Evolutionary conservation across 345 rosid species (phyloP).

Genomic region (Gossypioides kirkii): DNA sequence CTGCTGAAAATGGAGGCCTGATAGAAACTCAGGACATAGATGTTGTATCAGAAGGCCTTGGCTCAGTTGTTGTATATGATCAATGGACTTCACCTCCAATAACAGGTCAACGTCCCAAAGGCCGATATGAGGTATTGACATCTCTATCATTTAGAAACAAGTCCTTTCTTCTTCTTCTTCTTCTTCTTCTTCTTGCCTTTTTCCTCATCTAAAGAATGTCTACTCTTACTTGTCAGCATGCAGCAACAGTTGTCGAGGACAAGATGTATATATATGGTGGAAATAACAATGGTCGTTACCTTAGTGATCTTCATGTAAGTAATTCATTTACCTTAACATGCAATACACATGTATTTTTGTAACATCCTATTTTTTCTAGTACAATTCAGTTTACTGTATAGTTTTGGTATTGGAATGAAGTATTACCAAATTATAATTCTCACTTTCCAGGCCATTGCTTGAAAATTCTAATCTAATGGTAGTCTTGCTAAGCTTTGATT

Average conservation of each 20-base stretch:
- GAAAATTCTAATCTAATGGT: neutral
- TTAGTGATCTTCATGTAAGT: conserved; percentile 91
- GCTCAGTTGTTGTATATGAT: conserved; percentile 75
- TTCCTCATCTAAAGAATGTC: conserved; percentile 16
- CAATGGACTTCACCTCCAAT: conserved; percentile 80
- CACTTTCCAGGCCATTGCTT: neutral
- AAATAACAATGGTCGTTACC: conserved; percentile 97
- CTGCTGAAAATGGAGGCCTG: conserved; percentile 58
- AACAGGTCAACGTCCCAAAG: conserved; percentile 79
- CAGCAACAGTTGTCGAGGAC: conserved; percentile 79
- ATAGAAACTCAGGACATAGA: conserved; percentile 86
- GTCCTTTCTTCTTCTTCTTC: conserved; percentile 20
- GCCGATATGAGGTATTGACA: conserved; percentile 81
- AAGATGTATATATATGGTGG: conserved; percentile 95
- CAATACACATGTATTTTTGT: neutral
- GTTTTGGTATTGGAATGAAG: neutral
- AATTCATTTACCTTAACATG: conserved; percentile 15
- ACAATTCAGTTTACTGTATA: neutral
- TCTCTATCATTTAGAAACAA: conserved; percentile 17
- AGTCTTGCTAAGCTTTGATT: neutral
- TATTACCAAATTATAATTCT: neutral
- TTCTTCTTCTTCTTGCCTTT: conserved; percentile 20
- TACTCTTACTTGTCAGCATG: conserved; percentile 60
- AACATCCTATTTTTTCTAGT: neutral
- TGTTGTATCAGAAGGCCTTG: conserved; percentile 74